Conservation (phyloP, 306 rosid genomes). For the Clitoria ternatea region DNA sequence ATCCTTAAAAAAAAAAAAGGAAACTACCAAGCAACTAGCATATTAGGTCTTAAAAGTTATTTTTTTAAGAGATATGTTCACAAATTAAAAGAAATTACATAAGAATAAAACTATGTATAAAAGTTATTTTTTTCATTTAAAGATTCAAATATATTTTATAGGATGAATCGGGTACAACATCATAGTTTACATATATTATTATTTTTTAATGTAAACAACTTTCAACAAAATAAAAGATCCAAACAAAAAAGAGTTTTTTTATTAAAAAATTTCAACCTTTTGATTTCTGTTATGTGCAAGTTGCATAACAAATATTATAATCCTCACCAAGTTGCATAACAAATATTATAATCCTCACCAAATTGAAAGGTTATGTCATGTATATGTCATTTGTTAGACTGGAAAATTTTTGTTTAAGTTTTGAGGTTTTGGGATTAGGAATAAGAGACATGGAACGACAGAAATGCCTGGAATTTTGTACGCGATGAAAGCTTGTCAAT, state of each 20-base stretch:
- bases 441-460: constrained; percentile 43
- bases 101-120: not conserved
- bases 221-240: too few relatives aligned
- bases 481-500: constrained; percentile 28
- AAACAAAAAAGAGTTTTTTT: too few relatives aligned
- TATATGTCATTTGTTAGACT: not conserved
- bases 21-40: too few relatives aligned
- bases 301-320: too few relatives aligned
- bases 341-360: not conserved
- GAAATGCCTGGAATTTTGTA: constrained; percentile 41
- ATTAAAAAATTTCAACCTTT: too few relatives aligned
- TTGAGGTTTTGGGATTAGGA: constrained; percentile 29
- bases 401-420: not conserved
- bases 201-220: too few relatives aligned
- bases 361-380: not conserved
- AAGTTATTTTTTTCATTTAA: not conserved
- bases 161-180: not conserved
- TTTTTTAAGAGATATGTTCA: too few relatives aligned
- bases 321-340: too few relatives aligned
- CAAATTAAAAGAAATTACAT: too few relatives aligned
- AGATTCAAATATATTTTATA: not conserved
- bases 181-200: not conserved
- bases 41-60: too few relatives aligned
- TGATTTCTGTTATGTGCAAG: too few relatives aligned
- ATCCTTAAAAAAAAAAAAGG: too few relatives aligned